A percentile compares a stretch with the other conserved stretches of the same genome.
These are phyloP conservation scores for Alternaria novae-zelandiae DNA, from an alignment of 2,329 filamentous ascomycete genomes.

Conservation along the genomic window DNA sequence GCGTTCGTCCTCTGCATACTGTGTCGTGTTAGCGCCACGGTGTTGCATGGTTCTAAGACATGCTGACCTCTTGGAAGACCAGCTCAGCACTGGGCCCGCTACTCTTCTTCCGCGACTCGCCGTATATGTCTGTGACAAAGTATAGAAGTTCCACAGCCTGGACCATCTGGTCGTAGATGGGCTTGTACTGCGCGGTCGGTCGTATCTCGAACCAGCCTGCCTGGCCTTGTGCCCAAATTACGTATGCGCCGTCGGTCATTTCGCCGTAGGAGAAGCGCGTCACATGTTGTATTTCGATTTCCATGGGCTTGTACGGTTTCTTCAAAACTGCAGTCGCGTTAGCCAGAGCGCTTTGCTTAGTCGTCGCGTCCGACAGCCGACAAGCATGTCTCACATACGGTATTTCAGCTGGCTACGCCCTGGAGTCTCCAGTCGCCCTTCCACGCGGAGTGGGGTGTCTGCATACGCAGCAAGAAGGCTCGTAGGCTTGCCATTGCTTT, in stretches of 20 bases:
- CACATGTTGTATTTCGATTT: constrained; percentile 63
- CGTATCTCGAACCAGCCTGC: constrained; percentile 73
- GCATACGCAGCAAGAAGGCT: constrained; percentile 68
- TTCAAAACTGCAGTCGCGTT: constrained; percentile 36
- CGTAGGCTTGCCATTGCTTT: constrained; percentile 56
- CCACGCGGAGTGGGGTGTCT: constrained; percentile 66
- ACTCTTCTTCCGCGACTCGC: constrained; percentile 48
- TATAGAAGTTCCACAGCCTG: constrained; percentile 71
- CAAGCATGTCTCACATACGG: constrained; percentile 27
- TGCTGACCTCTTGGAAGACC: constrained; percentile 49
- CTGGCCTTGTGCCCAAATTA: constrained; percentile 70
- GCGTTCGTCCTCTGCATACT: constrained; percentile 47
- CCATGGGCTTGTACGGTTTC: constrained; percentile 40
- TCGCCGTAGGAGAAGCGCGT: constrained; percentile 56
- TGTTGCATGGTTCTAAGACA: neutral
- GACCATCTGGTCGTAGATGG: constrained; percentile 65
- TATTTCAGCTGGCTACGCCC: constrained; percentile 35
- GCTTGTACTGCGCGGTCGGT: constrained; percentile 63
- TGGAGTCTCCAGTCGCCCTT: constrained; percentile 60
- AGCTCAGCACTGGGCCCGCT: constrained; percentile 47
- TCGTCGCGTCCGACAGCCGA: neutral
- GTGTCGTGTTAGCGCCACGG: constrained; percentile 8
- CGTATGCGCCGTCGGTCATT: constrained; percentile 62
- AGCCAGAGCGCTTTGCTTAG: constrained; percentile 2
- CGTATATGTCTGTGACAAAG: constrained; percentile 65